A percentile compares a stretch with the other conserved stretches of the same genome.
phyloP scores from a whole-genome alignment of 2,329 filamentous ascomycete genomes.

The Pleurostoma richardsiae region DNA sequence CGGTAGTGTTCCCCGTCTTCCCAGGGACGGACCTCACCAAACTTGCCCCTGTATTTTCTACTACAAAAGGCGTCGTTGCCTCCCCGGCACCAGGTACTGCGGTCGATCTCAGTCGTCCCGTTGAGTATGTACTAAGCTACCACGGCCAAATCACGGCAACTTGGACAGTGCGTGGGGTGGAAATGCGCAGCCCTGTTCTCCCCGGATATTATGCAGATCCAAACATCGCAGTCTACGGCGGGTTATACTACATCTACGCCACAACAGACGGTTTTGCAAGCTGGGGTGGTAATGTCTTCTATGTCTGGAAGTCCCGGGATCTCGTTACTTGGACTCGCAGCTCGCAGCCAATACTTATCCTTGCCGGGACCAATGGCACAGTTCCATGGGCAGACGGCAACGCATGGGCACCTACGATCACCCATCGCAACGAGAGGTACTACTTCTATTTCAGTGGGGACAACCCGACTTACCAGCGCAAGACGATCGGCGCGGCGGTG shows the following conservation, averaged over 20 bases:
- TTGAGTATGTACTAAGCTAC: not conserved
- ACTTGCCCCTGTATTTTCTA: not conserved
- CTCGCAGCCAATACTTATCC: slow-evolving; percentile 33
- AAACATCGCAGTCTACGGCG: slow-evolving; percentile 36
- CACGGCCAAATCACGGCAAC: not conserved
- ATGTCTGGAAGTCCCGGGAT: slow-evolving; percentile 38
- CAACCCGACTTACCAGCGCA: slow-evolving; percentile 47
- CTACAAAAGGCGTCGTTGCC: not conserved
- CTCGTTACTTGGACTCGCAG: slow-evolving; percentile 35
- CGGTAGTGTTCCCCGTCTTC: not conserved
- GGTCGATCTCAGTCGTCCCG: not conserved
- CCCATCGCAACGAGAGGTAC: slow-evolving; percentile 53
- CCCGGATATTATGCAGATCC: slow-evolving; percentile 37
- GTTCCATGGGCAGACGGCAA: slow-evolving; percentile 63
- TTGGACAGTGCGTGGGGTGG: not conserved
- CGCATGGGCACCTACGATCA: slow-evolving; percentile 63
- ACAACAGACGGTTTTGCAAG: slow-evolving; percentile 38
- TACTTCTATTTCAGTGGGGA: slow-evolving; percentile 58
- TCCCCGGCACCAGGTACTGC: not conserved
- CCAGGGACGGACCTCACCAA: not conserved
- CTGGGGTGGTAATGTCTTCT: slow-evolving; percentile 42
- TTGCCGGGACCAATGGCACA: slow-evolving; percentile 41
- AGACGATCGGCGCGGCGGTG: slow-evolving; percentile 58
- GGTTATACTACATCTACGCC: slow-evolving; percentile 40
- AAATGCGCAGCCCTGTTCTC: slow-evolving; percentile 25